Evolutionary conservation across 2,329 filamentous ascomycete genomes (phyloP).

Genomic region (Aspergillus oerlinghausenensis): DNA sequence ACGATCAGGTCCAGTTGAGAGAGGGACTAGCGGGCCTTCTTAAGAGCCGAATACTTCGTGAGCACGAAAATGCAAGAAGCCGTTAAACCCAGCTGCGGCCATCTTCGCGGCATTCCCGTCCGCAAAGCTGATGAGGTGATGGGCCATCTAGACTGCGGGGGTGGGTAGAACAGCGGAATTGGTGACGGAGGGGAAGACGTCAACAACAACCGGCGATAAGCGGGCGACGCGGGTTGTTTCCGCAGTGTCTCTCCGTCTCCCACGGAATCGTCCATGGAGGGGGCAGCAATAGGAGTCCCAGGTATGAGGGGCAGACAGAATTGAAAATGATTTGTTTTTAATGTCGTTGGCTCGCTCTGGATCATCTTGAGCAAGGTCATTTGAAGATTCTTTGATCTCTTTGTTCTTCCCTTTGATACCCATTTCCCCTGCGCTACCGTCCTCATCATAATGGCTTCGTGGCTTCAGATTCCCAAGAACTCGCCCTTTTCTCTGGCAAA

Average conservation of each 20-base stretch:
- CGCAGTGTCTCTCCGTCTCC: conserved; percentile 1
- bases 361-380: background rate
- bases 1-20: background rate
- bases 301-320: background rate
- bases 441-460: conserved; percentile 44
- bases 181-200: background rate
- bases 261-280: background rate
- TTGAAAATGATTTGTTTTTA: conserved; percentile 1
- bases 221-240: conserved; percentile 8
- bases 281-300: background rate
- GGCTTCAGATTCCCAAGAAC: conserved; percentile 55
- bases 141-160: background rate
- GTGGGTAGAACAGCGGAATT: conserved; percentile 8
- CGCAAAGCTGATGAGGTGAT: background rate
- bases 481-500: conserved; percentile 73
- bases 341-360: background rate
- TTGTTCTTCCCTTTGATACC: background rate
- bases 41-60: background rate
- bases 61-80: background rate
- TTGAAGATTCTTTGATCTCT: background rate
- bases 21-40: background rate
- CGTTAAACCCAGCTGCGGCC: background rate
- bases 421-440: background rate
- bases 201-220: conserved; percentile 16
- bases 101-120: conserved; percentile 5